Base-by-base conservation (phyloP, 306 rosid species). In the Trifolium fragiferum region DNA sequence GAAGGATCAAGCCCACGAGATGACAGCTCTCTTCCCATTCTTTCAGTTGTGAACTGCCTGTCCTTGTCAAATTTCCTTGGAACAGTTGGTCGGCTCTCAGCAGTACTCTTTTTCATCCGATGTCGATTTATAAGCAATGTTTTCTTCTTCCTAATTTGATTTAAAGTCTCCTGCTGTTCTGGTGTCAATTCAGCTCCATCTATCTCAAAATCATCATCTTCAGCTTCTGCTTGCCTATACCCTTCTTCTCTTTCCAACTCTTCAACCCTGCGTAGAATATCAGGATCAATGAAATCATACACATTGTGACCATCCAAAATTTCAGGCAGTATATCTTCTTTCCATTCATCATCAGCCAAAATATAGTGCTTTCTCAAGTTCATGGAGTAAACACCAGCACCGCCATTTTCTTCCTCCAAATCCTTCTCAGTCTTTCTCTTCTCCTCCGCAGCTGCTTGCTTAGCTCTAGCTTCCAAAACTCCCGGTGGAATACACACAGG, bases 221-320 rank as follows among this genome's bases (percentile, higher is more conserved):
- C 83, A 27, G 73, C 88, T 62, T 86, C 93, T 8, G 77, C 85
- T 80, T 79, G 85, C 38, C 86, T 76, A 1, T 81, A 23, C 46
- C 98, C 94, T 44, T 86, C 98, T 68, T 93, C 97, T 70, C 85
- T 85, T 81, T 93, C 95, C 87, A 93, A 72, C 83, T 93, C 95
- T 76, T 90, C 90, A 65, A 93, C 88, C 90, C 96, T 87, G 0
- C 59, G 82, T 5, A 88, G 75, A 77, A 92, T 90, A 72, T 90
- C 95, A 49, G 97, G 87, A 84, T 90, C 97, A 38, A 93, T 66
- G 69, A 87, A 93, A 81, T 93, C 98, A 77, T 80, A 89, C 23
- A 93, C 95, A 55, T 93, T 93, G 81, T 93, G 95, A 16, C 98
- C 98, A 79, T 93, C 98, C 58, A 93, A 76, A 79, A 90, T 93